Evolutionary conservation across 2,329 filamentous ascomycete species (phyloP).

Genomic region (Madurella mycetomatis): DNA sequence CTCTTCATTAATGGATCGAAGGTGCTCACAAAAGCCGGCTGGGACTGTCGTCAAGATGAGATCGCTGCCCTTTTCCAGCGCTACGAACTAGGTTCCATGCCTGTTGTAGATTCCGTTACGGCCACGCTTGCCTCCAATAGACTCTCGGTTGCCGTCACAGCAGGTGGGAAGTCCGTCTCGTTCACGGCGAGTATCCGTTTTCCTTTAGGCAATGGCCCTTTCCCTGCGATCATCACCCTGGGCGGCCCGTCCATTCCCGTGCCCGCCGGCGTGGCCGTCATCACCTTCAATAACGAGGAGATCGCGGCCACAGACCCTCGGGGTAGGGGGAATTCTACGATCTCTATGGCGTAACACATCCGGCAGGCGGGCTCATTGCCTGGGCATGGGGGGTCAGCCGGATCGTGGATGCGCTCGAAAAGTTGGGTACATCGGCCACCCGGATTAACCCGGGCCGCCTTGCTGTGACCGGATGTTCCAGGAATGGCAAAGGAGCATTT

Average conservation of each 20-base stretch:
- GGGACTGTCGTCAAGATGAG: slow-evolving; percentile 3
- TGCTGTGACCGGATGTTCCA: too few relatives aligned
- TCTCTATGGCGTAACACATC: slow-evolving; percentile 38
- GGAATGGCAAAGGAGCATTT: too few relatives aligned
- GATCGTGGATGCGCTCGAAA: slow-evolving; percentile 42
- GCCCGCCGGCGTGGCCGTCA: slow-evolving; percentile 39
- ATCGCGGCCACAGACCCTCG: slow-evolving; percentile 40
- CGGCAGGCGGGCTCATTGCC: slow-evolving; percentile 41
- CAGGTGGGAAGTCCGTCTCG: slow-evolving; percentile 26
- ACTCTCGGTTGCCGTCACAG: background rate
- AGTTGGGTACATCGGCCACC: slow-evolving; percentile 28
- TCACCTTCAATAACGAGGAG: slow-evolving; percentile 43
- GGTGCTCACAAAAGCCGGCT: background rate
- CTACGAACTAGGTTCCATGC: slow-evolving; percentile 4
- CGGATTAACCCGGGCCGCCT: slow-evolving; percentile 26
- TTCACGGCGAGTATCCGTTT: slow-evolving; percentile 30
- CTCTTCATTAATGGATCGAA: background rate
- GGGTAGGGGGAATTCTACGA: slow-evolving; percentile 44
- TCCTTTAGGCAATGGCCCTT: slow-evolving; percentile 31
- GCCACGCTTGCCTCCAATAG: background rate
- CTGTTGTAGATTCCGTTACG: background rate
- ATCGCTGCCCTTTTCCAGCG: background rate
- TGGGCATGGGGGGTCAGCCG: slow-evolving; percentile 46
- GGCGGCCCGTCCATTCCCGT: slow-evolving; percentile 40
- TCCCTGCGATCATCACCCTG: slow-evolving; percentile 35